Conservation (phyloP, 2,329 filamentous ascomycete genomes). For the Aspergillus sp. region DNA sequence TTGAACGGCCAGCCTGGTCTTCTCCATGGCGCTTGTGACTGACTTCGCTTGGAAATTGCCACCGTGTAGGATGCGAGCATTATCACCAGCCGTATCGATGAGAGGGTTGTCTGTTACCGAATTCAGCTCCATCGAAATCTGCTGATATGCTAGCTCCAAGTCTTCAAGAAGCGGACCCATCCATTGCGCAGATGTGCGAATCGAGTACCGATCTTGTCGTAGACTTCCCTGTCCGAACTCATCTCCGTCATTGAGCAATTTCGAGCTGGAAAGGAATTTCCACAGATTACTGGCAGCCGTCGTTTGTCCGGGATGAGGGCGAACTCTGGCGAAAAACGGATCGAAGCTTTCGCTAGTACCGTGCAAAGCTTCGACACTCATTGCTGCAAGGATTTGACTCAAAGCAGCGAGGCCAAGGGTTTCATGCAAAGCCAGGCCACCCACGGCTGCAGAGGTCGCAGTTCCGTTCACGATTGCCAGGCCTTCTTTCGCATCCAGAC, state of each 20-base stretch:
- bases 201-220: slow-evolving; percentile 63
- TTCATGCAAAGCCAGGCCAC: slow-evolving; percentile 52
- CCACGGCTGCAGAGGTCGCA: slow-evolving; percentile 46
- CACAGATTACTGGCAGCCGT: slow-evolving; percentile 57
- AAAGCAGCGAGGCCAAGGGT: slow-evolving; percentile 55
- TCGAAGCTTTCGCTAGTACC: slow-evolving; percentile 58
- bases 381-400: slow-evolving; percentile 60
- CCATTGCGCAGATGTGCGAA: slow-evolving; percentile 67
- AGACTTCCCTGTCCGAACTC: background rate
- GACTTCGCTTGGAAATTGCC: slow-evolving; percentile 68
- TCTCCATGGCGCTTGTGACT: slow-evolving; percentile 66
- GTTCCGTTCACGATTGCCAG: slow-evolving; percentile 55
- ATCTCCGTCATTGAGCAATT: slow-evolving; percentile 29
- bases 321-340: slow-evolving; percentile 56
- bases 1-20: slow-evolving; percentile 52
- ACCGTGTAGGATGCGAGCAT: slow-evolving; percentile 55
- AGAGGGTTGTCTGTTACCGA: slow-evolving; percentile 4
- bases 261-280: slow-evolving; percentile 50
- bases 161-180: slow-evolving; percentile 67
- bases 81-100: background rate
- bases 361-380: slow-evolving; percentile 59
- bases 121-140: slow-evolving; percentile 55
- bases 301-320: slow-evolving; percentile 61
- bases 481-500: slow-evolving; percentile 51
- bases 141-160: slow-evolving; percentile 56